Base-by-base conservation (phyloP, 108 stramenopile genomes). In the Nitzschia sp. region DNA sequence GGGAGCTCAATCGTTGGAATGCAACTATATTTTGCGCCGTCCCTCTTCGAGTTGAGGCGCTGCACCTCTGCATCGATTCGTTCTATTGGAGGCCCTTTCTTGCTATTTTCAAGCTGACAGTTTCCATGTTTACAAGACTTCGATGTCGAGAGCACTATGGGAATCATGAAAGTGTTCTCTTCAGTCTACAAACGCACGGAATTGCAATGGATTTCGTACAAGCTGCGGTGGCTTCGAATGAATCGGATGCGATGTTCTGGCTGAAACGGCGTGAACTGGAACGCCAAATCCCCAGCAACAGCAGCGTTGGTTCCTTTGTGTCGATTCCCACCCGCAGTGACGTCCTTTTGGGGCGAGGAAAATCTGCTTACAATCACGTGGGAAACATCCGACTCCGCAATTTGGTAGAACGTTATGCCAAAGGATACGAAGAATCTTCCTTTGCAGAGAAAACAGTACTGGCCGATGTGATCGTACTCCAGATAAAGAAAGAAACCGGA, bases 371-470 rank as follows among this genome's bases (percentile, higher is more conserved):
- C 25, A 41, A 65, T 17, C 71, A 65, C 29, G 41, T 42, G 21
- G 71, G 71, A 8, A 72, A 72, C 29, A 48, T 72, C n/a, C 63
- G 63, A 37, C 65, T 62, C 25, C 63, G 71, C 10, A 19, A 64
- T 5, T 39, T 64, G 15, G 60, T 72, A 0, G 71, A 62, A 70
- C 9, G 63, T 50, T 42, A 20, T 52, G 17, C 29, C 15, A 6
- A 7, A 57, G 41, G 19, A 21, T 21, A 48, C 61, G 51, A 60
- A 63, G 34, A n/a, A 22, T 29, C 39, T 52, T 22, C 21, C 50
- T n/a, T 40, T 50, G 56, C 22, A 42, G 14, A 63, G 42, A 10
- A 81, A 76, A 50, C 57, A 65, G 11, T 53, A 40, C 57, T 81
- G 21, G 58, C 58, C 26, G 46, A 53, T 14, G 71, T 59, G 48